phyloP scores from a whole-genome alignment of 768 basidiomycete species.

The Phallus indusiatus region DNA sequence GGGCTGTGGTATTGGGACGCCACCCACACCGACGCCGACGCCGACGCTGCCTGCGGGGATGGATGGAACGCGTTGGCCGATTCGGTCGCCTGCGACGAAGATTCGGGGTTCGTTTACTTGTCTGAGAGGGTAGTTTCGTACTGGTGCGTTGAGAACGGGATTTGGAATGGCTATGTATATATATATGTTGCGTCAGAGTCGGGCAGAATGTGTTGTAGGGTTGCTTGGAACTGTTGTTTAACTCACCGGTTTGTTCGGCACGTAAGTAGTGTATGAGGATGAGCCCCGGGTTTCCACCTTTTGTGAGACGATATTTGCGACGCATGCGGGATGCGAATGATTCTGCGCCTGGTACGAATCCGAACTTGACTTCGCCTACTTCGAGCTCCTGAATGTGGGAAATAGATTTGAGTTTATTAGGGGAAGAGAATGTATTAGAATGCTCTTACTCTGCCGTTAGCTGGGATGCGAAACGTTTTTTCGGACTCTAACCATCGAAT shows the following conservation, averaged over 20 bases:
- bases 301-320: slow-evolving; percentile 59
- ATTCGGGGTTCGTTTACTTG: slow-evolving; percentile 55
- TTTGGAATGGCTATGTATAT: slow-evolving; percentile 45
- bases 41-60: slow-evolving; percentile 21
- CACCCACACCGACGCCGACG: too few relatives aligned
- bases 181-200: too few relatives aligned
- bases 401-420: neutral
- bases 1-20: slow-evolving; percentile 25
- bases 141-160: slow-evolving; percentile 46
- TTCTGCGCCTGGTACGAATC: slow-evolving; percentile 68
- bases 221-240: too few relatives aligned
- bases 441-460: slow-evolving; percentile 42
- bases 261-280: slow-evolving; percentile 70
- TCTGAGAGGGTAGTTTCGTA: slow-evolving; percentile 65
- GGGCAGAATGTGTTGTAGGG: too few relatives aligned
- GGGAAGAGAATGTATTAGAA: too few relatives aligned
- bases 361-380: slow-evolving; percentile 61
- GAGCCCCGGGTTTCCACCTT: slow-evolving; percentile 67
- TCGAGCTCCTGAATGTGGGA: slow-evolving; percentile 55
- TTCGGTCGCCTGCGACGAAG: slow-evolving; percentile 63
- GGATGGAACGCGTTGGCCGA: slow-evolving; percentile 53
- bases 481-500: slow-evolving; percentile 71
- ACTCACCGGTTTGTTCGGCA: slow-evolving; percentile 54
- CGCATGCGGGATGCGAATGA: slow-evolving; percentile 56
- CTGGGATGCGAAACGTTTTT: slow-evolving; percentile 45